phyloP scores from a whole-genome alignment of 352 stramenopile genomes.

The Phytophthora meadii region DNA sequence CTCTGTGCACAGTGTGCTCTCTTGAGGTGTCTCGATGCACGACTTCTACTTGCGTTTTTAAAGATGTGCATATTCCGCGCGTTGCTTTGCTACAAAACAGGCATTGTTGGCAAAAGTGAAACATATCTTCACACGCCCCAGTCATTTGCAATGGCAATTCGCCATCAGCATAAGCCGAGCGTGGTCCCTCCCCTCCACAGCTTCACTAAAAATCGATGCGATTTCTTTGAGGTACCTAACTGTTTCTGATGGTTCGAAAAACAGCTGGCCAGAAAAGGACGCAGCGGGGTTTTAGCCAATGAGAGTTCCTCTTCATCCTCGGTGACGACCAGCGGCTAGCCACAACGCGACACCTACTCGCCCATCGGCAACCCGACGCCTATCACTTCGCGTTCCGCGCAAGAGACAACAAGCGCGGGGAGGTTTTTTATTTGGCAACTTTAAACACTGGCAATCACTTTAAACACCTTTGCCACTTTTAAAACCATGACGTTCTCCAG shows the following conservation, averaged over 20 bases:
- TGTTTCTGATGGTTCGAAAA: constrained; percentile 33
- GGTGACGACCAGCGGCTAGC: constrained; percentile 8
- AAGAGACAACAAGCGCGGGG: constrained; percentile 11
- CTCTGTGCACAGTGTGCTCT: background rate
- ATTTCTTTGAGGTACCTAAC: constrained; percentile 22
- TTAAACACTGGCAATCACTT: background rate
- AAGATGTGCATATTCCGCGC: background rate
- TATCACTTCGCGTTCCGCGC: constrained; percentile 32
- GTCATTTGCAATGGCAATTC: no score
- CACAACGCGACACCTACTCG: constrained; percentile 22
- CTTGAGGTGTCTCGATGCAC: background rate
- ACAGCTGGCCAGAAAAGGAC: constrained; percentile 16
- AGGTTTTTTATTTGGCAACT: background rate
- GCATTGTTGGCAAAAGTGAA: background rate
- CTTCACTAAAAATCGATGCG: constrained; percentile 3
- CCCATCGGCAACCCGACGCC: constrained; percentile 1
- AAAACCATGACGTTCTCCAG: constrained; percentile 25
- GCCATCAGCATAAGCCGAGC: background rate
- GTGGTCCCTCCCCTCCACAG: constrained; percentile 17
- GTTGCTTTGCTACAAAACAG: constrained; percentile 5
- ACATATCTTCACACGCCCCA: constrained; percentile 3
- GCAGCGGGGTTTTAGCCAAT: constrained; percentile 20
- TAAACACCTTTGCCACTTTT: background rate
- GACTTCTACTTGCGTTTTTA: constrained; percentile 15
- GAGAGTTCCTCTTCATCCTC: background rate